Percentiles rank a stretch among this genome's conserved stretches.
phyloP scores from a whole-genome alignment of 139 green algal species.

The Dunaliella primolecta region DNA sequence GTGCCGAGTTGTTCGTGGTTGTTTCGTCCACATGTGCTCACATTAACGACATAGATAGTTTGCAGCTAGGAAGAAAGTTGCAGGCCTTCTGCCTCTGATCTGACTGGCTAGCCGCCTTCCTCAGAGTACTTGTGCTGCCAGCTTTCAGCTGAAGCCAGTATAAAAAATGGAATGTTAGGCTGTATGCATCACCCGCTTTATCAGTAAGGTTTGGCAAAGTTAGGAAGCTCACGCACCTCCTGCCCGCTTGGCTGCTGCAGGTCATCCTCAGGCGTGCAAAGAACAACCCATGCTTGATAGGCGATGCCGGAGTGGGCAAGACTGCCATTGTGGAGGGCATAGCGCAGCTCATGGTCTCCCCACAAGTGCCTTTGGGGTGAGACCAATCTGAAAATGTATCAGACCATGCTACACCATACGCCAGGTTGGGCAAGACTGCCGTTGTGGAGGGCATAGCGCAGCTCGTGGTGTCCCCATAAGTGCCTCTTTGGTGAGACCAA shows the following conservation, averaged over 20 bases:
- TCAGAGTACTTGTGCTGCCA: too few species aligned
- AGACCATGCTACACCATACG: background rate
- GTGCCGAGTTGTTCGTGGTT: background rate
- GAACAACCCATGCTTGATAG: conserved; percentile 90
- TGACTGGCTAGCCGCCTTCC: background rate
- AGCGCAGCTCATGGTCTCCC: conserved; percentile 71
- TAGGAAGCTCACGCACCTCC: background rate
- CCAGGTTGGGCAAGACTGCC: background rate
- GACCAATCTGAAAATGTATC: background rate
- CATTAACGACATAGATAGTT: background rate
- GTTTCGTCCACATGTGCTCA: background rate
- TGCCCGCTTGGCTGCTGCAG: conserved; percentile 38
- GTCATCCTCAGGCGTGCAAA: conserved; percentile 84
- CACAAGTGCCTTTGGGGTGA: conserved; percentile 42
- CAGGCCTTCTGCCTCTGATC: background rate
- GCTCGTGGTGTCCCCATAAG: conserved; percentile 55
- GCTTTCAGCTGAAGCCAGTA: too few species aligned
- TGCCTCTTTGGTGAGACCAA: conserved; percentile 34
- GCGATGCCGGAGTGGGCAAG: conserved; percentile 82
- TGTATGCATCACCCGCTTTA: too few species aligned
- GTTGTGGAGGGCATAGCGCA: conserved; percentile 88
- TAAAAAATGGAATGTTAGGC: too few species aligned
- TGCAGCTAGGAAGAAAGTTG: background rate
- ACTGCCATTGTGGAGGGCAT: conserved; percentile 84
- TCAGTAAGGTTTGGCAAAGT: too few species aligned